Percentiles rank a stretch among this genome's conserved stretches.
Evolutionary conservation across 208 protist species (phyloP).

Genomic region (Angomonas ambiguus): DNA sequence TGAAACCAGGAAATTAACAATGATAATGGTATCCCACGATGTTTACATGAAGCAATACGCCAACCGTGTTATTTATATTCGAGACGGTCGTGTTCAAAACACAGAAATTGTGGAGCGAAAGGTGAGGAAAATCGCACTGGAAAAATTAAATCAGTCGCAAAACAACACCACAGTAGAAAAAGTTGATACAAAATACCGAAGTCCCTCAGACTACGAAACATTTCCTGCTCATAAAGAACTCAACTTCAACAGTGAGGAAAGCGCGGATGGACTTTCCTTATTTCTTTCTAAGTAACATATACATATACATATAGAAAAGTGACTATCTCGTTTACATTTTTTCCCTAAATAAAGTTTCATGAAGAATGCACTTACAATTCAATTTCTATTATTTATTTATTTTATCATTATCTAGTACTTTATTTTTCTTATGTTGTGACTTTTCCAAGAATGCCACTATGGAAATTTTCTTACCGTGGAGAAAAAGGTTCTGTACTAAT

Average conservation of each 20-base stretch:
- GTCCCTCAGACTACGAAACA: constrained; percentile 55
- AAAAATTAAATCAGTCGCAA: not conserved
- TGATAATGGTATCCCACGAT: constrained; percentile 98
- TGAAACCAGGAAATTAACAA: constrained; percentile 79
- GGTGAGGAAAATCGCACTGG: constrained; percentile 27
- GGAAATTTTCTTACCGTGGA: not conserved
- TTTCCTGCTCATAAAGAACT: constrained; percentile 48
- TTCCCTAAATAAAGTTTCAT: not conserved
- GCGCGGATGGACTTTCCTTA: not conserved
- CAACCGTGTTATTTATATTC: constrained; percentile 91
- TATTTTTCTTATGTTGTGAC: not conserved
- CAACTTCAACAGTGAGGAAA: not conserved
- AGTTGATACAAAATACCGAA: constrained; percentile 23
- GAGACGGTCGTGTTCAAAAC: constrained; percentile 91
- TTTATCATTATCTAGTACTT: not conserved
- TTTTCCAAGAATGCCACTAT: not conserved
- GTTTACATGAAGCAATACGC: constrained; percentile 94
- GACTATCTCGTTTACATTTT: not conserved
- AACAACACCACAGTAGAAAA: constrained; percentile 8
- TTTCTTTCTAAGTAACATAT: not conserved
- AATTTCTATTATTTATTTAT: too few species aligned
- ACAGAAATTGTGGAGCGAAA: constrained; percentile 40
- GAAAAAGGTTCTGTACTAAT: not conserved
- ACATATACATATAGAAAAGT: not conserved
- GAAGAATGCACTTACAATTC: too few species aligned